phyloP scores from a whole-genome alignment of 2,329 filamentous ascomycete genomes.

The Cyphellophora attinorum region DNA sequence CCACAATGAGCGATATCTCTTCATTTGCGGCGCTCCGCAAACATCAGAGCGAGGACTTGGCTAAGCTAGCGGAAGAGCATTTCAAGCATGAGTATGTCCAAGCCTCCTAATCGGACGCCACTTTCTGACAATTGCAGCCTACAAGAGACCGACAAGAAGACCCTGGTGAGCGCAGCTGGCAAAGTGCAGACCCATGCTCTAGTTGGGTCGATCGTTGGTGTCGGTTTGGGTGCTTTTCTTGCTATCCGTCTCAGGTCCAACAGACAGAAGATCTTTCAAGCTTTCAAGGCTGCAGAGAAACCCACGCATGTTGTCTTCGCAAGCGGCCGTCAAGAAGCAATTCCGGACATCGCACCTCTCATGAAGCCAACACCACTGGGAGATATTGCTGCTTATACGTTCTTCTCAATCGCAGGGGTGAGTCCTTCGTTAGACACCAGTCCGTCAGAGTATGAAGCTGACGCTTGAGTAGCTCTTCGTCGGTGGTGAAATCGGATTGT shows the following conservation, averaged over 20 bases:
- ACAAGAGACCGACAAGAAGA: slow-evolving; percentile 48
- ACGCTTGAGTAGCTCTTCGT: slow-evolving; percentile 41
- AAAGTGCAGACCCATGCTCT: slow-evolving; percentile 47
- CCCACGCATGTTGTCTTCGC: slow-evolving; percentile 54
- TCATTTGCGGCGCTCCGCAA: slow-evolving; percentile 39
- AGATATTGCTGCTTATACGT: slow-evolving; percentile 53
- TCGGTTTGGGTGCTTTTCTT: slow-evolving; percentile 49
- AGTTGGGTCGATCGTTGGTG: slow-evolving; percentile 50
- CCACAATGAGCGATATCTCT: too few species aligned
- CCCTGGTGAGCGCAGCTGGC: slow-evolving; percentile 44
- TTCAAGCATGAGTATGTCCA: slow-evolving; percentile 42
- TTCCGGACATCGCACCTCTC: slow-evolving; percentile 52
- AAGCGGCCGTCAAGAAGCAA: slow-evolving; percentile 48
- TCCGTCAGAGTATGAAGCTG: too few species aligned
- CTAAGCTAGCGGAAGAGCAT: slow-evolving; percentile 48
- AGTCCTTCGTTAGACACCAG: too few species aligned
- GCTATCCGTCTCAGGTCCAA: slow-evolving; percentile 48
- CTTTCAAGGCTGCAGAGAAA: slow-evolving; percentile 51
- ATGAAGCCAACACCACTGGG: slow-evolving; percentile 49
- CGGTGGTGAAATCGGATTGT: slow-evolving; percentile 43
- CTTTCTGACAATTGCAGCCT: slow-evolving; percentile 29
- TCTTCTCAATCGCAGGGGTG: slow-evolving; percentile 52
- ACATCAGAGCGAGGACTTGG: slow-evolving; percentile 40
- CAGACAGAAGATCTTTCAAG: slow-evolving; percentile 50
- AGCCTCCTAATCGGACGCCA: slow-evolving; percentile 7